Evolutionary conservation across 352 stramenopile species (phyloP).

Genomic region (Globisporangium middletonii): DNA sequence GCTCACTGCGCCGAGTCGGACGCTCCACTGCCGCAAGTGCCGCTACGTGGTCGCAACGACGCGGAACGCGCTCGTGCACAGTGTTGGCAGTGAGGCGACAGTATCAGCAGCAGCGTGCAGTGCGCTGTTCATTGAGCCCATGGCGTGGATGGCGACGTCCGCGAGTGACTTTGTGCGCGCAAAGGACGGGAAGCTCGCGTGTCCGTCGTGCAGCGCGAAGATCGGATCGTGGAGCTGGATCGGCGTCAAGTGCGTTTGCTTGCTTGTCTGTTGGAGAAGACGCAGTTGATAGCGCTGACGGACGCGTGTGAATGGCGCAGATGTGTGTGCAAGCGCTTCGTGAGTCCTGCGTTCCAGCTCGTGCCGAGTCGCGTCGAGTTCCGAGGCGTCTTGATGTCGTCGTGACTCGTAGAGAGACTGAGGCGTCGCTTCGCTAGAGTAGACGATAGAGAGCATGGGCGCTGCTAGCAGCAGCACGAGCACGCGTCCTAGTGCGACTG

Average conservation of each 20-base stretch:
- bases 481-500: too few species aligned
- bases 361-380: slow-evolving; percentile 39
- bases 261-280: too few species aligned
- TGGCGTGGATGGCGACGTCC: slow-evolving; percentile 54
- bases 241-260: slow-evolving; percentile 53
- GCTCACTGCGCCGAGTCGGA: slow-evolving; percentile 12
- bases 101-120: slow-evolving; percentile 3
- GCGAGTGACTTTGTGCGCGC: slow-evolving; percentile 16
- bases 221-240: slow-evolving; percentile 77
- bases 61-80: slow-evolving; percentile 34
- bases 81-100: neutral
- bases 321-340: slow-evolving; percentile 53
- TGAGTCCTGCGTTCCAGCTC: slow-evolving; percentile 55
- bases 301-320: slow-evolving; percentile 13
- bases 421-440: neutral
- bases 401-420: neutral
- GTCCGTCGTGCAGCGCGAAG: slow-evolving; percentile 62
- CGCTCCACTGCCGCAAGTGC: slow-evolving; percentile 53
- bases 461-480: too few species aligned
- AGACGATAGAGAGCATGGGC: too few species aligned
- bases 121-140: slow-evolving; percentile 51
- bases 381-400: neutral
- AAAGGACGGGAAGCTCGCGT: slow-evolving; percentile 57
- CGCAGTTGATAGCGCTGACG: neutral
- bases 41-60: slow-evolving; percentile 41